A percentile compares a stretch with the other conserved stretches of the same genome.
Evolutionary conservation across 2,329 filamentous ascomycete species (phyloP).

Genomic region (Ophiostoma sp.): DNA sequence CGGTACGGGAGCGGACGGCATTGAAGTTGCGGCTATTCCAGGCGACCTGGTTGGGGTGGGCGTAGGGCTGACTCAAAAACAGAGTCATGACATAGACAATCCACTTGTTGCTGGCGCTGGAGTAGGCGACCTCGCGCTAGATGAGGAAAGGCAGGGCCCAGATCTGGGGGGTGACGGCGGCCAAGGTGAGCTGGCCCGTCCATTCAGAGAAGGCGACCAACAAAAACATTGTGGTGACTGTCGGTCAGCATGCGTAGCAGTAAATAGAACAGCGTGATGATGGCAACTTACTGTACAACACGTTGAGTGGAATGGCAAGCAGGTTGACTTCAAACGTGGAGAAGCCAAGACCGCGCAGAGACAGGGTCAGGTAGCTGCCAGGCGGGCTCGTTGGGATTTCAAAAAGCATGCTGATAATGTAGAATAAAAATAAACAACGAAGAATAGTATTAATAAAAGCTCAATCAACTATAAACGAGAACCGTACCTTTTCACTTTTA

Average conservation of each 20-base stretch:
- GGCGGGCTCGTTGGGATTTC: conserved; percentile 20
- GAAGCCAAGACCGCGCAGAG: conserved; percentile 25
- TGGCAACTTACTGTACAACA: conserved; percentile 33
- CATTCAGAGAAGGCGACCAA: conserved; percentile 49
- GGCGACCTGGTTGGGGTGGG: conserved; percentile 48
- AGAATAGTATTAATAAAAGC: no score
- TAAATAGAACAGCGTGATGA: not conserved
- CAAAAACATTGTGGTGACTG: conserved; percentile 47
- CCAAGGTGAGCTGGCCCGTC: conserved; percentile 28
- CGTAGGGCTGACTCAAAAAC: conserved; percentile 51
- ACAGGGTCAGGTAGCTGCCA: conserved; percentile 25
- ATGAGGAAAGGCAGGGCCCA: conserved; percentile 55
- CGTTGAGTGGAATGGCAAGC: conserved; percentile 24
- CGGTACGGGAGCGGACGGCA: conserved; percentile 61
- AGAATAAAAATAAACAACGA: no score
- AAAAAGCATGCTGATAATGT: conserved; percentile 25
- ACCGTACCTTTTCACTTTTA: no score
- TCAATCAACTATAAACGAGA: no score
- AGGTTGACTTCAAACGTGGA: conserved; percentile 28
- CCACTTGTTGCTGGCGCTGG: conserved; percentile 40
- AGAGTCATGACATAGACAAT: conserved; percentile 48
- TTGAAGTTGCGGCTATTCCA: conserved; percentile 64
- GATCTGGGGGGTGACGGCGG: conserved; percentile 46
- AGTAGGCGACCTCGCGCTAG: conserved; percentile 37
- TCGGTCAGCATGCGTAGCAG: not conserved